A percentile compares a stretch with the other conserved stretches of the same genome.
These are phyloP conservation scores for Boletus huronensis DNA, from an alignment of 768 basidiomycete species.

Conservation along the genomic window DNA sequence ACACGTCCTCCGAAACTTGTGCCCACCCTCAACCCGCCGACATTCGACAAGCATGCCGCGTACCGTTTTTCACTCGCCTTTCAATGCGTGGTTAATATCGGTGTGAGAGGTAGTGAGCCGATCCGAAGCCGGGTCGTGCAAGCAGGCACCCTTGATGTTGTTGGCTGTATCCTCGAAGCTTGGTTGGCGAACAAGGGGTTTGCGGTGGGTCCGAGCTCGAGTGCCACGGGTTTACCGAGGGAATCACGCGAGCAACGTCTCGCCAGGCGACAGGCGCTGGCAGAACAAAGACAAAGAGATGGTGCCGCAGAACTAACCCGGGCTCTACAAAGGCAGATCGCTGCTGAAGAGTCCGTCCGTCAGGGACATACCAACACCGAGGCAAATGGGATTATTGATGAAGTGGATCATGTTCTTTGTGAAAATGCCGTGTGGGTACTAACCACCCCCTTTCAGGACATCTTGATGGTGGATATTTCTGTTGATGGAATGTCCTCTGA, in stretches of 20 bases:
- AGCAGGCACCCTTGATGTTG: slow-evolving; percentile 89
- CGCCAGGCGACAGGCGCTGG: slow-evolving; percentile 54
- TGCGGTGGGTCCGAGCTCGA: slow-evolving; percentile 75
- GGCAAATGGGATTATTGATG: slow-evolving; percentile 14
- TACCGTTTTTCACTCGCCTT: slow-evolving; percentile 92
- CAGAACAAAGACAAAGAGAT: slow-evolving; percentile 57
- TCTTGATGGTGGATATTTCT: slow-evolving; percentile 31
- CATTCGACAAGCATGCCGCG: slow-evolving; percentile 80
- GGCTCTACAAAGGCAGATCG: slow-evolving; percentile 53
- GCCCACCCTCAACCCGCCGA: slow-evolving; percentile 62
- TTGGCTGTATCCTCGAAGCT: slow-evolving; percentile 89
- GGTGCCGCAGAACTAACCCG: slow-evolving; percentile 50
- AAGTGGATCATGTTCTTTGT: slow-evolving; percentile 22
- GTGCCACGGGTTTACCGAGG: slow-evolving; percentile 68
- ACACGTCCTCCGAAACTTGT: slow-evolving; percentile 50
- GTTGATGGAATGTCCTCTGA: slow-evolving; percentile 18
- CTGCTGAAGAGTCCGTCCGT: slow-evolving; percentile 29
- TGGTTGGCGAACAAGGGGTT: slow-evolving; percentile 90
- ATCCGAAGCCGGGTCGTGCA: slow-evolving; percentile 92
- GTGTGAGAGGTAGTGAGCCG: slow-evolving; percentile 89
- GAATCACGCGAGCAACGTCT: slow-evolving; percentile 74
- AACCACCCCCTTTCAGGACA: slow-evolving; percentile 26
- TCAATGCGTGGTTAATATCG: slow-evolving; percentile 96
- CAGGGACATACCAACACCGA: slow-evolving; percentile 7
- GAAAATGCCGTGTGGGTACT: background rate